These are phyloP conservation scores for Chlorella sp. DNA, from an alignment of 139 green algal species.

Conservation along the genomic window DNA sequence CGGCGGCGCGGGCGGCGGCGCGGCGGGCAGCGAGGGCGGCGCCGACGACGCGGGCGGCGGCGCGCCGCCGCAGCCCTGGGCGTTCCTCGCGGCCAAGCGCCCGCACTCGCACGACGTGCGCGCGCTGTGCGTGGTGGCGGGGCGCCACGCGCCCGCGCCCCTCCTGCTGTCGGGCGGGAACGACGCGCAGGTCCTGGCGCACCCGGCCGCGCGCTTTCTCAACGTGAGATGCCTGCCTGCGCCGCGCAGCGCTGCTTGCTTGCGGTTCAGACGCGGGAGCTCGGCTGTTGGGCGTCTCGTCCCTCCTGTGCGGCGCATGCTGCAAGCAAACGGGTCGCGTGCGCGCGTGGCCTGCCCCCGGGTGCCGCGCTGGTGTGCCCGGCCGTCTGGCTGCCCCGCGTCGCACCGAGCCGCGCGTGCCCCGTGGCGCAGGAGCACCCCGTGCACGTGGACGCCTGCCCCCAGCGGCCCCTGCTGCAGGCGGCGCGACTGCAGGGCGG, in stretches of 20 bases:
- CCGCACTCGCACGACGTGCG: constrained; percentile 90
- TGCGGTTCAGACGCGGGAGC: background rate
- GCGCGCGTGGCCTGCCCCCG: no score
- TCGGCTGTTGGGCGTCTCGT: constrained; percentile 33
- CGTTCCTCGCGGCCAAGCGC: constrained; percentile 72
- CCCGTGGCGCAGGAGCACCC: constrained; percentile 69
- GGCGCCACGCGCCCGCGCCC: background rate
- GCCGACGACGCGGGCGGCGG: constrained; percentile 4
- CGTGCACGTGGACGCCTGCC: constrained; percentile 48
- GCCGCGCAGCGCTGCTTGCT: background rate
- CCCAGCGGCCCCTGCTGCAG: constrained; percentile 20
- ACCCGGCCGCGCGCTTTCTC: constrained; percentile 55
- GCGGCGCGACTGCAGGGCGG: background rate
- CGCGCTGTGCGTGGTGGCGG: constrained; percentile 42
- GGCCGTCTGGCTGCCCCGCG: no score
- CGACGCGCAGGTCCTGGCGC: constrained; percentile 73
- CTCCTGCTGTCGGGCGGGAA: constrained; percentile 81
- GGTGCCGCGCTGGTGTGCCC: no score
- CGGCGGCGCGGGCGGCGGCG: no score
- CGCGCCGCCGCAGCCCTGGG: constrained; percentile 54
- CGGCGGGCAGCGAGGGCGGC: no score
- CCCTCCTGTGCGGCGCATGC: constrained; percentile 48
- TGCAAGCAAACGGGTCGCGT: no score
- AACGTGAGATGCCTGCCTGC: no score
- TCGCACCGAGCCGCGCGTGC: no score